Evolutionary conservation across 352 stramenopile species (phyloP), one percentile per base, ranked within the genome.

Genomic region (Aphanomyces stellatus): DNA sequence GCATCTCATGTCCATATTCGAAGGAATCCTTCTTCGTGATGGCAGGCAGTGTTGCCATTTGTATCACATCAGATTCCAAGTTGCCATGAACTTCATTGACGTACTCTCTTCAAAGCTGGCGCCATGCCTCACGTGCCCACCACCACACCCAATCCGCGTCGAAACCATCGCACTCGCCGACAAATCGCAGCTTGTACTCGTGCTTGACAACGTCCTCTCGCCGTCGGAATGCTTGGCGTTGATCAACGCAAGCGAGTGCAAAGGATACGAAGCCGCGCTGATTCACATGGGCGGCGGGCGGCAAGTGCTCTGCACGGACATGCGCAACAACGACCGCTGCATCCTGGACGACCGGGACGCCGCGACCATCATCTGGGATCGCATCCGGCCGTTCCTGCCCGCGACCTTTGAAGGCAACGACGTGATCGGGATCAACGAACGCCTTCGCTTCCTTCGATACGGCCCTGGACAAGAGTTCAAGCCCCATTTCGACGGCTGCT

Each of bases 401-500:
- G 8, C 27, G 1, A 43, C 28, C 10, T 60, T 43, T 43, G 10
- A 43, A 15, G 51, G 30, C 51, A 24, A 24, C 7, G 10, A 28
- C 5, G 2, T 60, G 4, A 22, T 43, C 5, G 51, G 31, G 2
- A 35, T 60, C 17, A 60, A 60, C n/a, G 51, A 60, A 41, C 51
- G 51, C 2, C 51, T 60, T 4, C 30, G 51, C 7, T 60, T 60
- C 33, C n/a, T 60, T 13, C 51, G 51, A 15, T 60, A 60, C 31
- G 15, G 28, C 51, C 25, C 30, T 22, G 51, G 51, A 28, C 51
- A 60, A 31, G 28, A 60, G 31, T 60, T 60, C 51, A 60, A 60
- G 51, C 28, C 30, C 25, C 51, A 60, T 31, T 60, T 17, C 31
- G 51, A 43, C 51, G 51, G 51, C 51, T 27, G 13, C 13, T 60